Evolutionary conservation across 306 rosid species (phyloP).

Genomic region (Quercus berberidifolia): DNA sequence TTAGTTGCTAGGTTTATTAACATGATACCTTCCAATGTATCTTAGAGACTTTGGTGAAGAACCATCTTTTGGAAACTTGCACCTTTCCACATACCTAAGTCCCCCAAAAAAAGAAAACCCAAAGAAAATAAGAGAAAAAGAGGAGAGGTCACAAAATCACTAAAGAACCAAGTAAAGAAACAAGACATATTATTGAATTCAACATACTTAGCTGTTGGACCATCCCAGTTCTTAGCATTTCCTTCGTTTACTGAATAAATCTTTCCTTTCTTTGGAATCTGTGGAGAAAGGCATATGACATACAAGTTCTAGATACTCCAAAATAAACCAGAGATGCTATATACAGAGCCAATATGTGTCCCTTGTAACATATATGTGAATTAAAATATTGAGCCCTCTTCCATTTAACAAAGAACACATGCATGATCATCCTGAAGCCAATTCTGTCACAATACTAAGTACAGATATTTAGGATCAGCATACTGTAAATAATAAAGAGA

Average conservation of each 20-base stretch:
- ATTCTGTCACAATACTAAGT: not conserved
- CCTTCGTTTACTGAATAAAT: constrained; percentile 99
- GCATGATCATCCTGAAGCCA: not conserved
- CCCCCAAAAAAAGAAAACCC: not conserved
- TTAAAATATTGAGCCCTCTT: not conserved
- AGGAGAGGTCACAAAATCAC: constrained; percentile 13
- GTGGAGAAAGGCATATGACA: constrained; percentile 17
- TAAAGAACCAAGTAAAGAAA: not conserved
- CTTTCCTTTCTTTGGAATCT: constrained; percentile 91
- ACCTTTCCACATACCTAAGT: constrained; percentile 69
- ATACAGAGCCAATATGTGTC: not conserved
- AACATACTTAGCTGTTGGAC: constrained; percentile 72
- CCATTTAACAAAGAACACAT: not conserved
- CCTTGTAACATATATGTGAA: not conserved
- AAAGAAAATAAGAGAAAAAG: not conserved
- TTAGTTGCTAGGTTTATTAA: not conserved
- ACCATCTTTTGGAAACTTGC: constrained; percentile 92
- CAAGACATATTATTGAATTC: constrained; percentile 9
- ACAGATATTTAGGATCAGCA: not conserved
- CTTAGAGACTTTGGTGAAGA: constrained; percentile 87
- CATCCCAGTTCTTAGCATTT: constrained; percentile 96
- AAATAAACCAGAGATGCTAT: not conserved
- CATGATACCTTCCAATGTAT: constrained; percentile 85
- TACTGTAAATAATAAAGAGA: not conserved
- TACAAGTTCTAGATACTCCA: not conserved